Percentiles rank a stretch among this genome's conserved stretches.
phyloP scores from a whole-genome alignment of 345 rosid genomes.

The Hibiscus trionum region DNA sequence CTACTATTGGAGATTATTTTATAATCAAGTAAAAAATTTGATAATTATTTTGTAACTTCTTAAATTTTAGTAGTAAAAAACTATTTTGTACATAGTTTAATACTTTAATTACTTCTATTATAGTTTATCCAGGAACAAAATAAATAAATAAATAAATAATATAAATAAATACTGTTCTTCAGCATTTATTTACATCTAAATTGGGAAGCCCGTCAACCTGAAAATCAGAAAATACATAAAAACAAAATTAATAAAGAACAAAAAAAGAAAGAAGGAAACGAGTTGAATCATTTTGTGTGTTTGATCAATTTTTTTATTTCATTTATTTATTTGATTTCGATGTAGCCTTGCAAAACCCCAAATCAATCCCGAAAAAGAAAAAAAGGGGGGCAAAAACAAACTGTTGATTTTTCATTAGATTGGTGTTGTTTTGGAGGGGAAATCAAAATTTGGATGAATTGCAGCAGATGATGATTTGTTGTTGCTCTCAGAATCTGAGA shows the following conservation, averaged over 20 bases:
- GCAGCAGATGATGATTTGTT: background rate
- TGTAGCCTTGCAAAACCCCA: background rate
- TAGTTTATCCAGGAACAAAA: too few species aligned
- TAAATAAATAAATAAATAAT: too few species aligned
- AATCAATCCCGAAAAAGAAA: background rate
- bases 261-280: background rate
- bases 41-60: too few species aligned
- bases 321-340: background rate
- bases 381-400: background rate
- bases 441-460: background rate
- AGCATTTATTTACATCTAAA: too few species aligned
- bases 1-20: too few species aligned
- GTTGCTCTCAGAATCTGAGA: conserved; percentile 23
- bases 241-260: background rate
- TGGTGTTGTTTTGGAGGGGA: background rate
- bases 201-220: background rate
- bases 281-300: background rate
- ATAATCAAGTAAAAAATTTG: too few species aligned
- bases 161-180: too few species aligned
- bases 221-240: background rate
- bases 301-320: too few species aligned
- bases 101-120: too few species aligned
- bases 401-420: background rate
- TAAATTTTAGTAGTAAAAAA: too few species aligned
- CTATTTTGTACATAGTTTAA: too few species aligned